Evolutionary conservation across 164 flowering plant genomes (phyloP).

Genomic region (Pachysandra terminalis): DNA sequence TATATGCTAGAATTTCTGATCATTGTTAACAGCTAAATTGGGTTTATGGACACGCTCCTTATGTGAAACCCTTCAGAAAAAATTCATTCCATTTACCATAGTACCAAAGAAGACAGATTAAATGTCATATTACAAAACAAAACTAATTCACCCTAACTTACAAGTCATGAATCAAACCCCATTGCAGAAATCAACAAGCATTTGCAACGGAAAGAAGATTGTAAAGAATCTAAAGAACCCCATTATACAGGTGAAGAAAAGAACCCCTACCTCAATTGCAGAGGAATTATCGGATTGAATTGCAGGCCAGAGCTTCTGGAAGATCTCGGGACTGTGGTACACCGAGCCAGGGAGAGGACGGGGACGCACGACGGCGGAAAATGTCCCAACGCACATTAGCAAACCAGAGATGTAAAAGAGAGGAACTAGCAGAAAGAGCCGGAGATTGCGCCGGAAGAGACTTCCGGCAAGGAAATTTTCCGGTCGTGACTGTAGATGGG

Average conservation of each 20-base stretch:
- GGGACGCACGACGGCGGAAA: conserved; percentile 37
- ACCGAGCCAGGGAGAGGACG: conserved; percentile 63
- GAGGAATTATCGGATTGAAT: conserved; percentile 59
- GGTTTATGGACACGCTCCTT: not conserved
- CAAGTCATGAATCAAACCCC: not conserved
- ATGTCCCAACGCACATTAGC: conserved; percentile 51
- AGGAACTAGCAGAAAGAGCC: conserved; percentile 49
- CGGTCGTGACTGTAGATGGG: conserved; percentile 15
- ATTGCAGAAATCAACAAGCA: not conserved
- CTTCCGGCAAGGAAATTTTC: conserved; percentile 19
- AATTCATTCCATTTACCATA: not conserved
- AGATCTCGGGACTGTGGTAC: conserved; percentile 64
- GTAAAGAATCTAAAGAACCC: not conserved
- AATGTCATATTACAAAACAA: not conserved
- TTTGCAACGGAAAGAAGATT: not conserved
- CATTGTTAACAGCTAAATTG: not conserved
- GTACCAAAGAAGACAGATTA: not conserved
- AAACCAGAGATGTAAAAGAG: conserved; percentile 54
- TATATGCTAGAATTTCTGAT: too few relatives aligned
- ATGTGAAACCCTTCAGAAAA: not conserved
- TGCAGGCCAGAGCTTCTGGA: conserved; percentile 53
- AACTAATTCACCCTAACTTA: not conserved
- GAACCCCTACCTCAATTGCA: conserved; percentile 47
- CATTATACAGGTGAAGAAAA: not conserved
- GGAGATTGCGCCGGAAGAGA: conserved; percentile 29